Base-by-base conservation (phyloP, 208 protist species). In the Leishmania tarentolae region DNA sequence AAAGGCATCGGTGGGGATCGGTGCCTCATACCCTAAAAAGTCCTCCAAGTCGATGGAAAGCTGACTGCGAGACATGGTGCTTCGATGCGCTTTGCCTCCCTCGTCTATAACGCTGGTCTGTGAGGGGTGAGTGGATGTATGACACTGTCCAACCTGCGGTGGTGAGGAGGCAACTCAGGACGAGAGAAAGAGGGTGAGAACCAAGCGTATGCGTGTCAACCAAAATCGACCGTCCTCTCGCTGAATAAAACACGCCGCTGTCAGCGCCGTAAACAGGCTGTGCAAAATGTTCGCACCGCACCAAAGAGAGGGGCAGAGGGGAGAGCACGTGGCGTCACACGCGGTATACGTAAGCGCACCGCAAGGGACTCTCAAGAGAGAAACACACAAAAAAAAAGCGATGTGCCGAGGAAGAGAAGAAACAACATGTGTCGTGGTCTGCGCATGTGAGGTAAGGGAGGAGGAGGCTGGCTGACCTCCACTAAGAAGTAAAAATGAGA, bases 1-100 rank as follows among this genome's bases (percentile, higher is more conserved):
- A 46, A 83, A 66, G 37, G 57, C 74, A 31, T 72, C 56, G 17
- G 79, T 65, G 42, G 72, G 72, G 28, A 61, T 44, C 28, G 79
- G 79, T 1, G 75, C 50, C 19, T 74, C 47, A 46, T 78, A 52
- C 35, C 73, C 79, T 35, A 71, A 56, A 56, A 77, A 83, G 28
- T 83, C 79, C 57, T 78, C 73, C 57, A 78, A 52, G 63, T 83
- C 73, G 28, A 83, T 83, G 3, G 79, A 74, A 3, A 83, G 61
- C 56, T 77, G 79, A 65, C 73, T 83, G 21, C 79, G 56, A 0
- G 75, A 86, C 78, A 75, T 86, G 31, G 37, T 28, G 40, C n/a
- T 44, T 46, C 44, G n/a, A n/a, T 74, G 28, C 44, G 17, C 44
- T 21, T 35, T 13, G 1, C 7, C 44, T 35, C 8, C 52, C 59